Evolutionary conservation across 1,284 basidiomycete genomes (phyloP), one percentile per base, ranked within the genome.

Genomic region (Dichomitus squalens): DNA sequence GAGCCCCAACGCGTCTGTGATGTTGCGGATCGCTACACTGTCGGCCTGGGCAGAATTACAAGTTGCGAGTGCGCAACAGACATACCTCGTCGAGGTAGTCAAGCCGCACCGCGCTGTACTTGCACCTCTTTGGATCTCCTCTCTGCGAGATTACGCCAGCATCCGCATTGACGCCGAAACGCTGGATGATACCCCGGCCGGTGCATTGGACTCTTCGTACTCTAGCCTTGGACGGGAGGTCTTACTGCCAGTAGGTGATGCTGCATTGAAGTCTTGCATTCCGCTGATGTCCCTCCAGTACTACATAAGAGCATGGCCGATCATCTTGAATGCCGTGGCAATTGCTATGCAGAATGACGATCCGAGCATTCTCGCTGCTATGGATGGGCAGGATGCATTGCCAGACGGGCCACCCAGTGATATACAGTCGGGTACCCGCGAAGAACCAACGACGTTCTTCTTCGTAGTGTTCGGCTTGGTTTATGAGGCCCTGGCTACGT

Each of bases 11-110:
- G 96, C 96, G 4, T 92, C 93, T 0, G 91, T 95, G 36, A 98
- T 98, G 93, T 78, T 99, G 53, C 87, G 95, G 56, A 92, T 98
- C 34, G 95, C 96, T 0, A 93, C 94, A 5, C 79, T 98, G 29
- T 90, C 94, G 1, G 97, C 96, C 0, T 99, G 96, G 96, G 96
- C 96, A 14, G 90, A 97, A 69, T 79, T 99, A 11, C 87, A 96
- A 69, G 83, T 95, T 2, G 87, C 96, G 0, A 90, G 88, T 58
- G 72, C 80, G 0, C 79, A 84, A 35, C 93, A 96, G 68, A 68
- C 73, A 0, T 98, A 98, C 72, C 82, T 99, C 6, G 76, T 82
- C 27, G 81, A 90, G 20, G 92, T 99, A 1, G 83, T 99, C 50
- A 83, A 88, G 66, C 95, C 96, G 4, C 88, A 98, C 69, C 79